Evolutionary conservation across 371 early-diverging fungal genomes (phyloP).

Genomic region (Mortierella sp.): DNA sequence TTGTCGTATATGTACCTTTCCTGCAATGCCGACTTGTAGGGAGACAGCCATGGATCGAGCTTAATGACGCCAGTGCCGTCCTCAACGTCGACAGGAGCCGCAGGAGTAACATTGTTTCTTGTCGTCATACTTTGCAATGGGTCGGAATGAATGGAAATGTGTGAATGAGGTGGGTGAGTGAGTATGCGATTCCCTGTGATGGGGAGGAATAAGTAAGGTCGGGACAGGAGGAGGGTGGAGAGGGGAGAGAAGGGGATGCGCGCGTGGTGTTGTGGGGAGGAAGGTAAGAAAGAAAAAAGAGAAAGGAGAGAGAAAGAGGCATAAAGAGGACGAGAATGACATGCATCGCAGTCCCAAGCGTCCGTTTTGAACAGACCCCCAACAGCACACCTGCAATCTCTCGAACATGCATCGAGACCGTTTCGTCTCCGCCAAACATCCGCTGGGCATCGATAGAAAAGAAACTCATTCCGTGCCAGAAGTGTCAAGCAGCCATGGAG

Average conservation of each 20-base stretch:
- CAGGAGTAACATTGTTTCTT: constrained; percentile 15
- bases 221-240: neutral
- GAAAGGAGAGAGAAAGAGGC: constrained; percentile 2
- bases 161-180: neutral
- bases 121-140: constrained; percentile 20
- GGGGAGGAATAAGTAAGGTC: neutral
- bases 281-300: constrained; percentile 3
- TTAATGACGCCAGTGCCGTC: constrained; percentile 77
- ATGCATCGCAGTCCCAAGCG: neutral
- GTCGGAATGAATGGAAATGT: neutral
- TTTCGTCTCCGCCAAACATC: neutral
- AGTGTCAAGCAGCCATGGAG: no score
- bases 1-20: constrained; percentile 63
- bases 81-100: constrained; percentile 9
- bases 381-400: neutral
- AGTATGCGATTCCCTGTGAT: neutral
- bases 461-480: no score
- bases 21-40: constrained; percentile 69
- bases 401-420: neutral
- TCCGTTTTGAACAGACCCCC: neutral
- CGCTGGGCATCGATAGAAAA: neutral
- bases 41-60: constrained; percentile 82
- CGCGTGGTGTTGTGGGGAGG: neutral
- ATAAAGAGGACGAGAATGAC: neutral
- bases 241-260: neutral